Percentiles rank a stretch among this genome's conserved stretches.
These are phyloP conservation scores for Aspergillus olivimuriae DNA, from an alignment of 495 filamentous ascomycete species.

Conservation along the genomic window DNA sequence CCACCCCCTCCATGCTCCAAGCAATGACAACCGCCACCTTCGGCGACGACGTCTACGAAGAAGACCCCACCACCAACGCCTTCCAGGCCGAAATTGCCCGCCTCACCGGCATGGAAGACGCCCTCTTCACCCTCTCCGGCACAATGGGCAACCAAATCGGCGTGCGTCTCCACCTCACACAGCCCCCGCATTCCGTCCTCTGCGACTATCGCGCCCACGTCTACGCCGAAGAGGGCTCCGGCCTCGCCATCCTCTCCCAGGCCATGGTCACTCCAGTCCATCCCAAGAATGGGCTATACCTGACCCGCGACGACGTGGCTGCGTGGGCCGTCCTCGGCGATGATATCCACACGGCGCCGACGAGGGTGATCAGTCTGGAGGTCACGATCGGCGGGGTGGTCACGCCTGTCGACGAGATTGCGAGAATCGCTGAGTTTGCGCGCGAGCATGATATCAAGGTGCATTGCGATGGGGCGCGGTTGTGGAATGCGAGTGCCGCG, in stretches of 20 bases:
- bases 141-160: conserved; percentile 83
- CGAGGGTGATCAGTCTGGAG: conserved; percentile 28
- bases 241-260: conserved; percentile 52
- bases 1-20: conserved; percentile 62
- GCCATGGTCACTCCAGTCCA: conserved; percentile 52
- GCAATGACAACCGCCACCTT: conserved; percentile 52
- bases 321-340: conserved; percentile 34
- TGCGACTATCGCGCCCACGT: conserved; percentile 64
- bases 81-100: conserved; percentile 60
- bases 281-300: conserved; percentile 56
- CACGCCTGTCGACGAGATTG: conserved; percentile 25
- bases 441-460: conserved; percentile 23
- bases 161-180: conserved; percentile 58
- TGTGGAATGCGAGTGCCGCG: conserved; percentile 26
- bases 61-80: conserved; percentile 55
- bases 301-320: conserved; percentile 64
- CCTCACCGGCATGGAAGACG: conserved; percentile 62
- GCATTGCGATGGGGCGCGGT: conserved; percentile 29
- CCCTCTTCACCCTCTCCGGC: conserved; percentile 68
- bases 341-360: conserved; percentile 29
- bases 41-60: conserved; percentile 69
- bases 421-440: conserved; percentile 23
- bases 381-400: conserved; percentile 26
- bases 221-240: conserved; percentile 66
- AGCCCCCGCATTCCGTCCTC: conserved; percentile 66